A percentile compares a stretch with the other conserved stretches of the same genome.
Evolutionary conservation across 257 asterid species (phyloP).

Genomic region (Solanum verrucosum): DNA sequence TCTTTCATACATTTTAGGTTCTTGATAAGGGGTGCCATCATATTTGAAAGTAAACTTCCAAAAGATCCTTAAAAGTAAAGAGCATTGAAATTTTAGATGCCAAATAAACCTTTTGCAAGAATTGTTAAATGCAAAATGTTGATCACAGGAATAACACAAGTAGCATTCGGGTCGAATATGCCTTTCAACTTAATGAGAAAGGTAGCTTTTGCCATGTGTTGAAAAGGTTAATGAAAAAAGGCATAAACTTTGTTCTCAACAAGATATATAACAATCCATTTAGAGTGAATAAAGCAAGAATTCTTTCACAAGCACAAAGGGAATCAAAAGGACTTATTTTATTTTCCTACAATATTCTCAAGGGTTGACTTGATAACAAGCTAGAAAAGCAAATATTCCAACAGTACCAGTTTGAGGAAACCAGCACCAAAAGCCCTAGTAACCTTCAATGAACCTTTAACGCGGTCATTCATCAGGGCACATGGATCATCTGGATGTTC

Average conservation of each 20-base stretch:
- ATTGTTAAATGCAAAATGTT: constrained; percentile 18
- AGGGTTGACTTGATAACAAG: constrained; percentile 9
- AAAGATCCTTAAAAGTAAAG: background rate
- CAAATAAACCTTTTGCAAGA: background rate
- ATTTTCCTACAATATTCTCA: background rate
- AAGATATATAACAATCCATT: constrained; percentile 3
- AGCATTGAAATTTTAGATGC: background rate
- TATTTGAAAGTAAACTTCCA: background rate
- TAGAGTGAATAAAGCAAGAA: constrained; percentile 2
- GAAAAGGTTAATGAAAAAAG: constrained; percentile 1
- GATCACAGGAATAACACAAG: background rate
- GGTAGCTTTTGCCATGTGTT: constrained; percentile 5
- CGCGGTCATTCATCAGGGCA: constrained; percentile 70
- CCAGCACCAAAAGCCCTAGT: constrained; percentile 99
- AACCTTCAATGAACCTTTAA: constrained; percentile 89
- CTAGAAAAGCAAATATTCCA: constrained; percentile 2
- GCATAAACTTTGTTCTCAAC: constrained; percentile 28
- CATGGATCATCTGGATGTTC: constrained; percentile 84
- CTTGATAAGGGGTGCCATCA: background rate
- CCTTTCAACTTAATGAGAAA: constrained; percentile 19
- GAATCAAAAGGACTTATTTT: constrained; percentile 14
- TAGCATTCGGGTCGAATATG: constrained; percentile 16
- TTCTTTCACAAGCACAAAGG: constrained; percentile 24
- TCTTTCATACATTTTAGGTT: background rate
- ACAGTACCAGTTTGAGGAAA: constrained; percentile 83